Percentiles rank a stretch among this genome's conserved stretches.
phyloP scores from a whole-genome alignment of 768 basidiomycete species.

The Aureoboletus auriporus region DNA sequence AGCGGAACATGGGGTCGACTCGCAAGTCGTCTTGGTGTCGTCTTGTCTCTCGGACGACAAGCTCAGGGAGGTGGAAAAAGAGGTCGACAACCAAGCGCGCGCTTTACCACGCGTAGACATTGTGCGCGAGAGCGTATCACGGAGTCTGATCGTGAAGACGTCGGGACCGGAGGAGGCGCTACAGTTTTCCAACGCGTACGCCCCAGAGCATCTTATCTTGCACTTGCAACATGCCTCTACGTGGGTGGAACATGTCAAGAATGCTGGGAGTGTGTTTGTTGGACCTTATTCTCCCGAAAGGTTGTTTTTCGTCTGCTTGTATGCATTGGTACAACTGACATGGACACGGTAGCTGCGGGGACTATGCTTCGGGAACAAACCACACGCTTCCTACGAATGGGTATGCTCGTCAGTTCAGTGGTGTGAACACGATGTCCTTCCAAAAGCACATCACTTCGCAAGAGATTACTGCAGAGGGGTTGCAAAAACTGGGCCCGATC shows the following conservation, averaged over 20 bases:
- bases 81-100: conserved; percentile 83
- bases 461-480: conserved; percentile 77
- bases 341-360: conserved; percentile 70
- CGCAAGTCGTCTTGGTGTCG: conserved; percentile 92
- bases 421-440: conserved; percentile 95
- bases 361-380: conserved; percentile 98
- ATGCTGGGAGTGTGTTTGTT: conserved; percentile 96
- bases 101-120: conserved; percentile 88
- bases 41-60: conserved; percentile 61
- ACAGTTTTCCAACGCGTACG: conserved; percentile 92
- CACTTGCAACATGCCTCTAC: conserved; percentile 74
- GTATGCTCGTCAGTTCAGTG: conserved; percentile 96
- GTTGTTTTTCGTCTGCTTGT: conserved; percentile 37
- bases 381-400: conserved; percentile 97
- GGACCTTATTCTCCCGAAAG: conserved; percentile 95
- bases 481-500: conserved; percentile 76
- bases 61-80: conserved; percentile 72
- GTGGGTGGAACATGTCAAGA: conserved; percentile 66
- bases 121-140: conserved; percentile 80
- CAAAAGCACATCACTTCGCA: conserved; percentile 99
- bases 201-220: conserved; percentile 95
- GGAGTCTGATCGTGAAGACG: conserved; percentile 84
- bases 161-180: conserved; percentile 70
- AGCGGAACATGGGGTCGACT: conserved; percentile 97
- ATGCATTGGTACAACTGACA: conserved; percentile 4